Evolutionary conservation across 2,329 filamentous ascomycete genomes (phyloP).

Genomic region (Trichophyton simii): DNA sequence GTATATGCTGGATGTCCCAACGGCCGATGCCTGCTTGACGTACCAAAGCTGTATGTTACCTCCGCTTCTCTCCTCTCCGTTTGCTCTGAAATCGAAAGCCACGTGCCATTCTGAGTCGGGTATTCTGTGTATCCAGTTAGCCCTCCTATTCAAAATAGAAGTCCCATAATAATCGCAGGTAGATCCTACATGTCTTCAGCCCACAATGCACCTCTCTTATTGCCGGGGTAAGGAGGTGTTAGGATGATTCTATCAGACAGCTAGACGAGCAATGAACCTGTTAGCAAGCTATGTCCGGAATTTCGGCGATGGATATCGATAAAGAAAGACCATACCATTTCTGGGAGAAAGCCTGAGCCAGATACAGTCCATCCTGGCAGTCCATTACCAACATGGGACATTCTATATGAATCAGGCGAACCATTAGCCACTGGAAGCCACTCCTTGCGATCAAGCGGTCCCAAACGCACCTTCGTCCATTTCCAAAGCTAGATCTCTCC

Average conservation of each 20-base stretch:
- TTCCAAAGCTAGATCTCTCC: constrained; percentile 66
- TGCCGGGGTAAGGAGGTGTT: constrained; percentile 76
- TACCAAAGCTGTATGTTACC: constrained; percentile 96
- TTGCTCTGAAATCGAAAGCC: constrained; percentile 77
- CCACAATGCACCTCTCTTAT: constrained; percentile 76
- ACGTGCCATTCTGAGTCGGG: constrained; percentile 57
- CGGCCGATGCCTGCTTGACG: constrained; percentile 52
- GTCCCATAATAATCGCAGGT: background rate
- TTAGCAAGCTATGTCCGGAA: background rate
- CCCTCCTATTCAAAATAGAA: background rate
- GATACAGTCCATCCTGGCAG: constrained; percentile 46
- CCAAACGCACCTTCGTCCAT: constrained; percentile 46
- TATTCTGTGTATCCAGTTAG: background rate
- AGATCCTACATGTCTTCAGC: constrained; percentile 42
- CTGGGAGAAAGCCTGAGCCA: constrained; percentile 44
- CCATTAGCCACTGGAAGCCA: background rate
- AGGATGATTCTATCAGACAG: constrained; percentile 86
- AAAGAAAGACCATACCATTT: constrained; percentile 31
- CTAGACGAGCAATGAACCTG: constrained; percentile 16
- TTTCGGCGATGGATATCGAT: background rate
- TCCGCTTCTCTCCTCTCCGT: constrained; percentile 68
- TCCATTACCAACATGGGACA: constrained; percentile 43
- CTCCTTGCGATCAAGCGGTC: background rate
- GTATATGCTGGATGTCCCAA: constrained; percentile 69
- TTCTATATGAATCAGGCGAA: constrained; percentile 31